Percentiles rank a stretch among this genome's conserved stretches.
Evolutionary conservation across 2,329 filamentous ascomycete genomes (phyloP).

Genomic region (Celoporthe dispersa): DNA sequence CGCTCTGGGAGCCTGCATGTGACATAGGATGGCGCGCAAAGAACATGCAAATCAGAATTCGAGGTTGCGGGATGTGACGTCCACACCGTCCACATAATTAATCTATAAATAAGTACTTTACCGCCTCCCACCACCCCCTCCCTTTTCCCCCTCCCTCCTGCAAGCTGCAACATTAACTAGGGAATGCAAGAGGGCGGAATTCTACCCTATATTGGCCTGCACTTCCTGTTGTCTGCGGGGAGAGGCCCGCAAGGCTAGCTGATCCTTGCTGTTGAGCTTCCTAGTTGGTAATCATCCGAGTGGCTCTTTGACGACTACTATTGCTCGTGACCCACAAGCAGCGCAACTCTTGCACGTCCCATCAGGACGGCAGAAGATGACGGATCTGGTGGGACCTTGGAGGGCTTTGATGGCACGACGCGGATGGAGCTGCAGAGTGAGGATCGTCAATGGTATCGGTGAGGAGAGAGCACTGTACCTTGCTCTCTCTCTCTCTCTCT

Average conservation of each 20-base stretch:
- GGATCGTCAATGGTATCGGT: neutral
- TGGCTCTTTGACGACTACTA: neutral
- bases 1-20: neutral
- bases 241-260: neutral
- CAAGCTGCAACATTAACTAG: neutral
- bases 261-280: neutral
- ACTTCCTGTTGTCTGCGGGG: neutral
- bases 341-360: neutral
- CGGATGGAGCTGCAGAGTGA: neutral
- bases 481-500: neutral
- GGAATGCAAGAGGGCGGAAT: neutral
- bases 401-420: neutral
- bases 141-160: neutral
- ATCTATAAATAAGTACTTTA: neutral
- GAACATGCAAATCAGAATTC: neutral
- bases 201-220: neutral
- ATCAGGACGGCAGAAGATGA: neutral
- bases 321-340: neutral
- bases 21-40: neutral
- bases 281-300: neutral
- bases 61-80: neutral
- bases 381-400: neutral
- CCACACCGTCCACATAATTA: neutral
- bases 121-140: no score
- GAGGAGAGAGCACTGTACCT: neutral